Evolutionary conservation across 2,329 filamentous ascomycete genomes (phyloP), one percentile per base, ranked within the genome.

Genomic region (Cryoendolithus antarcticus): DNA sequence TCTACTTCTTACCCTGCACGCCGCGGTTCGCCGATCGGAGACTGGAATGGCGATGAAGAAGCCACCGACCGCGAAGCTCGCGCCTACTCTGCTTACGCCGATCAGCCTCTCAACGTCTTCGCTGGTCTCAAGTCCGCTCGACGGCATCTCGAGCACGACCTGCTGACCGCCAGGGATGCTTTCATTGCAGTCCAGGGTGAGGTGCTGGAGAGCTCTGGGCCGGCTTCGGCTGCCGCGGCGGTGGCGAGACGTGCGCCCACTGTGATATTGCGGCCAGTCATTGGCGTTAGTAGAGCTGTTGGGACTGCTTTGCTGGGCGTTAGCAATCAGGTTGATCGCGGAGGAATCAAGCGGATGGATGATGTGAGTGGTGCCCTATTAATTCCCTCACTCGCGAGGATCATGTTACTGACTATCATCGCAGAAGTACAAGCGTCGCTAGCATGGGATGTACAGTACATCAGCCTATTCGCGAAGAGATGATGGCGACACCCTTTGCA

Each of bases 151-250:
- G 79, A 88, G 44, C 76, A 86, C 28, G 93, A 98, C 59, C 67
- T 98, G n/a, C 71, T 89, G 31, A 69, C 88, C 33, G 85, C 91
- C 1, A 72, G 80, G 40, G 86, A 98, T 62, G 91, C 89, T 8
- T 86, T 98, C 42, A 89, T 98, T 51, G 91, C 89, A 1, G 85
- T 98, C 15, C 89, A 91, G 1, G 84, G 82, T 0, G 89, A 96
- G 57, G 75, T 93, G 1, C 80, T 93, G 69, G 86, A 95, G 53
- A 86, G 82, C 52, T 75, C 77, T 13, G 86, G 77, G 43, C 88
- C 89, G 1, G 75, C 78, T 32, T 86, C 84, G 2, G 86, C 83
- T 1, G 85, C 86, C 9, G 77, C 69, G 53, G 88, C 82, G 1
- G 77, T 98, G 11, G 71, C 80, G 44, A 80, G 74, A 58, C 76